Evolutionary conservation across 495 filamentous ascomycete species (phyloP).

Genomic region (Penicillium angulare): DNA sequence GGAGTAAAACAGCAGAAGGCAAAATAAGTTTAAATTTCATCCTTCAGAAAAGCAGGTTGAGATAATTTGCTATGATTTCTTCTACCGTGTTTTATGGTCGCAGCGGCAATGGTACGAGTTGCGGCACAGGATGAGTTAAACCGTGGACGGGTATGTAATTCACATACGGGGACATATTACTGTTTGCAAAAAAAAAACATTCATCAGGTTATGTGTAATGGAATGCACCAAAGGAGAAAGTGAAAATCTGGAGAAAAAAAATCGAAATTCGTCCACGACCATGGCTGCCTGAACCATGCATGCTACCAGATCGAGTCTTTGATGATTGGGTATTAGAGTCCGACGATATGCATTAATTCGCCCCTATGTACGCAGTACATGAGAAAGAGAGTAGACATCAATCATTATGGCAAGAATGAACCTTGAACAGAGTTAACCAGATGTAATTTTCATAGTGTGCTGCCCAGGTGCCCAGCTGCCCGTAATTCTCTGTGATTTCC

Average conservation of each 20-base stretch:
- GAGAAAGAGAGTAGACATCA: too few species aligned
- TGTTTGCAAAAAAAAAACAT: not conserved
- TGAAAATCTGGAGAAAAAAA: not conserved
- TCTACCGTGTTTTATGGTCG: not conserved
- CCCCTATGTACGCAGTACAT: too few species aligned
- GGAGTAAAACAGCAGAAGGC: too few species aligned
- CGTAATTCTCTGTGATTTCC: too few species aligned
- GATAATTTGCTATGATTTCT: constrained; percentile 8
- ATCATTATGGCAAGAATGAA: too few species aligned
- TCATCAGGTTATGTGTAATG: not conserved
- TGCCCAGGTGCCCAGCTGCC: too few species aligned
- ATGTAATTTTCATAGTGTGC: too few species aligned
- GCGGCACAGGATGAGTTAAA: too few species aligned
- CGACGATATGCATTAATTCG: too few species aligned
- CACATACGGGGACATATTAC: too few species aligned
- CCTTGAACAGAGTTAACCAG: too few species aligned
- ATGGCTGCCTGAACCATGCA: constrained; percentile 20
- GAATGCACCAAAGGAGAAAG: not conserved
- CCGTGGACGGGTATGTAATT: not conserved
- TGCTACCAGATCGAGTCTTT: constrained; percentile 4
- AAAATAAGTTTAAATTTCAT: not conserved
- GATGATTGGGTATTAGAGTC: not conserved
- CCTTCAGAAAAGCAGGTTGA: too few species aligned
- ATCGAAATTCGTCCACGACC: not conserved
- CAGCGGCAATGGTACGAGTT: not conserved